A percentile compares a stretch with the other conserved stretches of the same genome.
Conservation (phyloP, 768 basidiomycete genomes). For the Mycena floridula region DNA sequence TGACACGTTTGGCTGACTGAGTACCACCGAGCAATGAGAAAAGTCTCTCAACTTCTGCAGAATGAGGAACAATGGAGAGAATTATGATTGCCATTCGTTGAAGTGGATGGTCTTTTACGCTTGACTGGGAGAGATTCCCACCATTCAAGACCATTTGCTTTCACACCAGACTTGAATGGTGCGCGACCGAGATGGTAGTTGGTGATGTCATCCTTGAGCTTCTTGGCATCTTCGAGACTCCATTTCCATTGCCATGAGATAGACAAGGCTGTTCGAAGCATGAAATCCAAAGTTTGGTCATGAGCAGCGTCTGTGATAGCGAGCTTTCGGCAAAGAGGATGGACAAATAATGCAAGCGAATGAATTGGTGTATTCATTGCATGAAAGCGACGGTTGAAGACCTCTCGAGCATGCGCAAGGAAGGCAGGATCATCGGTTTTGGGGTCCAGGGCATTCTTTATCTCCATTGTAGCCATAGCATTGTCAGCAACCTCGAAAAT, state of each 20-base stretch:
- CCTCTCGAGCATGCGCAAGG: constrained; percentile 15
- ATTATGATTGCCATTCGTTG: constrained; percentile 10
- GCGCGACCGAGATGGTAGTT: constrained; percentile 14
- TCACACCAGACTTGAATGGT: constrained; percentile 17
- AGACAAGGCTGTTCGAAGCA: constrained; percentile 11
- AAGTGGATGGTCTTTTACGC: constrained; percentile 6
- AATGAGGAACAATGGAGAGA: constrained; percentile 14
- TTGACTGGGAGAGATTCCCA: constrained; percentile 18
- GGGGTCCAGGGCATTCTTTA: constrained; percentile 10
- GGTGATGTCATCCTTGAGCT: constrained; percentile 16
- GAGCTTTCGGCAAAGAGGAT: constrained; percentile 27
- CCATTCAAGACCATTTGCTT: constrained; percentile 15
- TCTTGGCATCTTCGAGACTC: constrained; percentile 12
- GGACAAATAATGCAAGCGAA: constrained; percentile 26
- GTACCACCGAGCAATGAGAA: constrained; percentile 15
- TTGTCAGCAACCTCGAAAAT: constrained; percentile 12
- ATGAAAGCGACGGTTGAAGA: constrained; percentile 24
- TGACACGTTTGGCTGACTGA: constrained; percentile 8
- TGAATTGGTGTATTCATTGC: constrained; percentile 26
- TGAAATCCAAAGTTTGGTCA: constrained; percentile 13
- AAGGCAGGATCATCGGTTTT: constrained; percentile 17
- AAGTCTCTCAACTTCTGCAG: constrained; percentile 16
- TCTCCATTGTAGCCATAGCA: constrained; percentile 15
- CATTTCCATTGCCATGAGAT: constrained; percentile 21
- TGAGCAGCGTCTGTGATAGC: constrained; percentile 18